Evolutionary conservation across 768 basidiomycete species (phyloP), one percentile per base, ranked within the genome.

Genomic region (Hericium alpestre): DNA sequence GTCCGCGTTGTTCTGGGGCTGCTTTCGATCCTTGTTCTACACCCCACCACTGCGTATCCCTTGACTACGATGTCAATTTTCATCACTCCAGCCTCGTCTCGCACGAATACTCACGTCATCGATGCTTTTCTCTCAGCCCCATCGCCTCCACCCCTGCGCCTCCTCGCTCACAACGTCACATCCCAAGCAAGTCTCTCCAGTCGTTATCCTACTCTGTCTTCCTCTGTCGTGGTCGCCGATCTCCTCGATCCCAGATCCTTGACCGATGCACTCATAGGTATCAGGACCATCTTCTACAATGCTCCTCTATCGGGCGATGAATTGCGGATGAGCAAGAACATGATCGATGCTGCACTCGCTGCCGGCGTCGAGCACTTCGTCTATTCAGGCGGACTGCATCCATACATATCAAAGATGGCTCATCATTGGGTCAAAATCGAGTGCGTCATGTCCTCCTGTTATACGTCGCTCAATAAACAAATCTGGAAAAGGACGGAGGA

Each of bases 311-410:
- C 37, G 23, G 56, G 38, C 8, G 37, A 60, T 38, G 61, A 61
- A 18, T 18, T 32, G 6, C 61, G 56, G 38, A 56, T 59, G 61
- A 59, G 61, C 25, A 61, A 60, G 55, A 60, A 60, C 37, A 15
- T 61, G 43, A 58, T 61, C 16, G 61, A 61, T 15, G 58, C 61
- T 13, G 58, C 61, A 10, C 50, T 55, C 40, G 61, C 61, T 1
- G 60, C 60, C 53, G 55, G 60, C 53, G 47, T 61, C 22, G 56
- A 61, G 39, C 56, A 60, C 39, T 53, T 61, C 53, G 61, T 61
- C 13, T 61, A 54, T 48, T 55, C 50, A 41, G 60, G 61, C 39
- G 53, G 60, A n/a, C 38, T 61, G 41, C 61, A 61, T 32, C 61
- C 61, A 13, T 61, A 60, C 22, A 60, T 61, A 12, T 56, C 55